Evolutionary conservation across 2,329 filamentous ascomycete species (phyloP), one percentile per base, ranked within the genome.

Genomic region (Verticillium alfalfae): DNA sequence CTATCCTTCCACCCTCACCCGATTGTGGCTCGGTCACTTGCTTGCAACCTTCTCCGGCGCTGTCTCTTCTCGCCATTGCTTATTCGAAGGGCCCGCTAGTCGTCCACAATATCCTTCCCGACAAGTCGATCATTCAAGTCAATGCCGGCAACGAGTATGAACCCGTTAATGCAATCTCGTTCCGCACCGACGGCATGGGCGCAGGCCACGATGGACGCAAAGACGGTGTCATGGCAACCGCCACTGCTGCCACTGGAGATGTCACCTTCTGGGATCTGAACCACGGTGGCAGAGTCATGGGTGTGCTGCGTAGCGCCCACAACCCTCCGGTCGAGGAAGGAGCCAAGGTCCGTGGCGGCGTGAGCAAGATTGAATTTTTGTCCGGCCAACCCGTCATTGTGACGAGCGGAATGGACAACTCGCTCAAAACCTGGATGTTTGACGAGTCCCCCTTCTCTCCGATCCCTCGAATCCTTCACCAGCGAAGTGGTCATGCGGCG

Each of bases 191-290:
- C 70, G 91, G 91, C 7, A 79, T 91, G 60, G 95, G 95, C 34
- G 93, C 95, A 16, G 94, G 93, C 8, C 87, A 92, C 38, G 92
- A 97, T 74, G 93, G 94, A 1, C 86, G 88, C 60, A 88, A 89
- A 67, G 86, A 93, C 39, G 95, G 95, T 60, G 92, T 97, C 60
- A 97, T 99, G 93, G 94, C 94, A 8, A 98, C 95, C 0, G 88
- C 92, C 9, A 93, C 91, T 26, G 80, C 81, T 34, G 81, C 85
- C 4, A 93, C 85, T 64, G 94, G 95, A 38, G 95, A 99, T 73
- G 85, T 99, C 55, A 96, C 92, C 0, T 89, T 99, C 66, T 99
- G 95, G 95, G 95, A 99, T 73, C 81, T 99, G 61, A 97, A 97
- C 72, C 84, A 90, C 41, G 93, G 93, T 16, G 93, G 93, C 5